Base-by-base conservation (phyloP, 495 filamentous ascomycete species). In the Lophiotrema nucula region DNA sequence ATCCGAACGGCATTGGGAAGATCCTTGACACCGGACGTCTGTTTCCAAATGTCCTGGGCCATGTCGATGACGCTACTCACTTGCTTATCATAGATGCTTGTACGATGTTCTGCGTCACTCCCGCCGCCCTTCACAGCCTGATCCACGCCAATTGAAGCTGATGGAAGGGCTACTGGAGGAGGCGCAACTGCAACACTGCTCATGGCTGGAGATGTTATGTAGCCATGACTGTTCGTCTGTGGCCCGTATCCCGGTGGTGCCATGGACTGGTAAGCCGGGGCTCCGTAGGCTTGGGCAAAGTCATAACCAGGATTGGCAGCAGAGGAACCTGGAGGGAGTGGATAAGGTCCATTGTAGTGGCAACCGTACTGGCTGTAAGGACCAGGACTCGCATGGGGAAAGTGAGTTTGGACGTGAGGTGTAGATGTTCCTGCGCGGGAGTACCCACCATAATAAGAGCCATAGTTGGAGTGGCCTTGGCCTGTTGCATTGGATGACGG, bases 11-110 rank as follows among this genome's bases (percentile, higher is more conserved):
- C 80, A 23, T 79, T 77, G 8, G 81, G 82, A 8, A 89, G 69
- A 27, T 88, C 82, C 60, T 83, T 83, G 57, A 88, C 73, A 3
- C 76, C 76, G 26, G 76, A 77, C 24, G 83, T 78, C 11, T 72
- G 67, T 45, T 79, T 76, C 84, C 87, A 90, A 22, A 87, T 63
- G 26, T 84, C 81, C 23, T 79, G 78, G 21, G 84, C 79, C 52
- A 74, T 79, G 21, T 73, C 71, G 4, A 83, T 80, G 43, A 89
- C 65, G 26, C 79, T 75, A 48, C 84, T 80, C n/a, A 85, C 74
- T 66, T 82, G 77, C 38, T 70, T 63, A 50, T 79, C 75, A 58
- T 38, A 66, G 24, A 66, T 46, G 15, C 62, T 57, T 3, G 55
- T 64, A 19, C 55, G 56, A 44, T 62, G 46, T 13, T 54, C 47